Percentiles rank a stretch among this genome's conserved stretches.
These are phyloP conservation scores for Claviceps arundinis DNA, from an alignment of 2,329 filamentous ascomycete species.

Conservation along the genomic window DNA sequence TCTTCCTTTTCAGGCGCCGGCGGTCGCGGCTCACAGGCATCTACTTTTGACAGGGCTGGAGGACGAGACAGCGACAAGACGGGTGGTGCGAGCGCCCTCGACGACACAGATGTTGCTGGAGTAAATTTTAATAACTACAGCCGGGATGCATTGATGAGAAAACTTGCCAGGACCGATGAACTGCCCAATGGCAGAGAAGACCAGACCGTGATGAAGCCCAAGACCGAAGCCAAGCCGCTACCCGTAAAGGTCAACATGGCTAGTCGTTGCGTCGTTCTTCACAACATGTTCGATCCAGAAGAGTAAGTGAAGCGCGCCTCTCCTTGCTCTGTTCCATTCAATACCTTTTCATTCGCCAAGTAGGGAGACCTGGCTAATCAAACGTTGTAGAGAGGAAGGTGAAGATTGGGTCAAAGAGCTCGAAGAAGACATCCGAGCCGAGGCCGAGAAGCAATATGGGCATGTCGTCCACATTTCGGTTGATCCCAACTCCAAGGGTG, in stretches of 20 bases:
- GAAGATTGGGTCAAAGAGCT: constrained; percentile 86
- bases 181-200: constrained; percentile 51
- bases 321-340: neutral
- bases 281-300: constrained; percentile 87
- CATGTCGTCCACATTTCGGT: constrained; percentile 94
- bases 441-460: constrained; percentile 92
- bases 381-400: constrained; percentile 58
- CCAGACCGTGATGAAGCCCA: constrained; percentile 61
- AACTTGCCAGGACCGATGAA: constrained; percentile 92
- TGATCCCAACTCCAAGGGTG: constrained; percentile 85
- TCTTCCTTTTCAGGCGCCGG: constrained; percentile 85
- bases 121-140: constrained; percentile 99
- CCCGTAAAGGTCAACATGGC: constrained; percentile 84
- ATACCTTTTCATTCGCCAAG: neutral
- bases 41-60: constrained; percentile 82
- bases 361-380: constrained; percentile 18
- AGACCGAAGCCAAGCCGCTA: constrained; percentile 63
- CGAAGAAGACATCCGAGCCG: constrained; percentile 81
- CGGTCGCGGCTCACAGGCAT: constrained; percentile 71
- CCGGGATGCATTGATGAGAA: constrained; percentile 95
- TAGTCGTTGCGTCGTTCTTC: constrained; percentile 83
- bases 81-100: constrained; percentile 82
- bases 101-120: constrained; percentile 93
- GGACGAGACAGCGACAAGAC: constrained; percentile 83
- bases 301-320: constrained; percentile 50